Evolutionary conservation across 768 basidiomycete species (phyloP), one percentile per base, ranked within the genome.

Genomic region (Ephemerocybe angulata): DNA sequence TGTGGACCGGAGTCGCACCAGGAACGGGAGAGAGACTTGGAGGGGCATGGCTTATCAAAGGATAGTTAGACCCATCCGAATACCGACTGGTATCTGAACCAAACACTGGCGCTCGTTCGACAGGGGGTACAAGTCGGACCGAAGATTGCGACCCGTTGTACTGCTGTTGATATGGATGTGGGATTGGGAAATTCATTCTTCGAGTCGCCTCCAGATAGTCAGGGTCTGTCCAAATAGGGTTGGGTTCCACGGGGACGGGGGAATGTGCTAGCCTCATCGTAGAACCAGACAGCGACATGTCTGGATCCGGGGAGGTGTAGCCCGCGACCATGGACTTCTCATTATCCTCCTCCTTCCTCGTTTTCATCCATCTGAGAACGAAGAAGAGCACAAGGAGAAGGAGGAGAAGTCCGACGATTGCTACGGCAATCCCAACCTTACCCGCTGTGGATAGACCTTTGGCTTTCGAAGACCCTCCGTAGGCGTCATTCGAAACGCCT

Each of bases 331-430:
- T 50, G 3, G 48, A 21, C 29, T 50, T 31, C n/a, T 50, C 29
- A 4, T n/a, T 13, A 13, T 41, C 15, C 38, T 50, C 30, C 19
- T 50, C n/a, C 48, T 50, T 50, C 21, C 48, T 28, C 30, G 19
- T 30, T 19, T 35, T 50, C 30, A 50, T 29, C 48, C 48, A 50
- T 10, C 31, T 15, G 13, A 50, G 8, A 22, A 50, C 19, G 29
- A 50, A 35, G 48, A 50, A 50, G 21, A 50, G 48, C 8, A 50
- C 48, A 31, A 50, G 48, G 19, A 50, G 48, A 21, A 50, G 48
- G 13, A 22, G 28, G 4, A 50, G n/a, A 21, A 50, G 17, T 1
- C 48, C 48, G 30, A 50, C 25, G 10, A 50, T 29, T 17, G 48
- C 48, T 17, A 50, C 48, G 10, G 48, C 48, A 22, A 50, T 50